Base-by-base conservation (phyloP, 2,329 filamentous ascomycete species). In the Pseudocercospora crystallina region DNA sequence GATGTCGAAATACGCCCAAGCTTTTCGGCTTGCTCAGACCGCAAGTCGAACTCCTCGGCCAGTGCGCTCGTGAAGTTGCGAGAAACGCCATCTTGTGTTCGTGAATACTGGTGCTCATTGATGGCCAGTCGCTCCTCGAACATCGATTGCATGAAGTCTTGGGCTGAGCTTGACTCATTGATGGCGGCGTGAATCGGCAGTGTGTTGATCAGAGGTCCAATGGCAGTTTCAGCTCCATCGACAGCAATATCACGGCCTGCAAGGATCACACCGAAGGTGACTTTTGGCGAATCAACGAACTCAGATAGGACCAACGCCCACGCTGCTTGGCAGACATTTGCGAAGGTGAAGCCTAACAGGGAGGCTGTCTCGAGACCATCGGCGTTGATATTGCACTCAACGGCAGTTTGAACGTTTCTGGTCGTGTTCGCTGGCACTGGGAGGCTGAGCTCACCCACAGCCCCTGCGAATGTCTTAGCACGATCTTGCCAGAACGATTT, bases 141-240 rank as follows among this genome's bases (percentile, higher is more conserved):
- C 12, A 39, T 32, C 10, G 34, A 20, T 15, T 30, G 35, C n/a
- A 47, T 17, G 39, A 38, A 47, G 7, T 38, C 36, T 14, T 39
- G 34, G 11, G 39, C 30, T 11, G 34, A 30, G 5, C 20, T 30
- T 12, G 34, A 37, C 13, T 15, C 12, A 31, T 38, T 15, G 13
- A 47, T 30, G 11, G 26, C 12, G 5, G 39, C 14, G 12, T 15
- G 10, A 29, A 47, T 30, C 9, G 44, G 44, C 9, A 47, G 29
- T 7, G 44, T 47, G 15, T 40, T 39, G 20, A 47, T 12, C 35
- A 47, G 34, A 14, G 44, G 44, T 14, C 44, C 44, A 13, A 47
- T 32, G 5, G 36, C 33, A 11, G 38, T 36, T 8, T 39, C 15
- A 20, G 35, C 35, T 15, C 44, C 44, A 26, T n/a, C 32, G 26